Evolutionary conservation across 768 basidiomycete species (phyloP), one percentile per base, ranked within the genome.

Genomic region (Tulasnella sp.): DNA sequence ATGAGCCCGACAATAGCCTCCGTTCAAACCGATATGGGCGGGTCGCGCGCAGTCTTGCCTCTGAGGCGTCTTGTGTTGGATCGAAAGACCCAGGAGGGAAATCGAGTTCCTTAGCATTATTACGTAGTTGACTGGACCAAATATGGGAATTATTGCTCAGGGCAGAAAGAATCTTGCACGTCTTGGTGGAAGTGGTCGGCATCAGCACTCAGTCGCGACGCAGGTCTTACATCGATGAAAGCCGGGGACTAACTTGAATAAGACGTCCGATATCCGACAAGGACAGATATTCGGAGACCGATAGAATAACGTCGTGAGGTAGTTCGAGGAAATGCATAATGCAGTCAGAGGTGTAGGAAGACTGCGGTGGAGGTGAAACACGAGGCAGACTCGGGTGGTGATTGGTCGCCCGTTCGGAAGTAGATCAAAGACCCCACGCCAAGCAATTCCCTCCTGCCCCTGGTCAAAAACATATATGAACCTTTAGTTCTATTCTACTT

Each of bases 61-160:
- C 61, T 32, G 61, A 67, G 32, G 61, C 61, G 32, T 67, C 61
- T 26, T 23, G 15, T 29, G 61, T 67, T 13, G 61, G 61, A 35
- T 67, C 61, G 61, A 67, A 67, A 16, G 61, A 29, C 11, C 61
- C 61, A 18, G 61, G 61, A 67, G 61, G 61, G 61, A 67, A 67
- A 18, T 35, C 61, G 61, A 35, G 32, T 35, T 67, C 18, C 13
- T 23, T 29, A 67, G 15, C 5, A 67, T 16, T 15, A 15, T 0
- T 5, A 29, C 61, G 29, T 3, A 67, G 61, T 35, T 67, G 9
- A 26, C 15, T 18, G 9, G 61, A 67, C 61, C 61, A 67, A 26
- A 67, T 13, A 32, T 32, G 5, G 18, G 32, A 26, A 29, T 1
- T 32, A 15, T 26, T 16, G 5, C 32, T 26, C 4, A 67, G 61